A percentile compares a stretch with the other conserved stretches of the same genome.
These are phyloP conservation scores for Naganishia vaughanmartiniae DNA, from an alignment of 768 basidiomycete genomes.

Conservation along the genomic window DNA sequence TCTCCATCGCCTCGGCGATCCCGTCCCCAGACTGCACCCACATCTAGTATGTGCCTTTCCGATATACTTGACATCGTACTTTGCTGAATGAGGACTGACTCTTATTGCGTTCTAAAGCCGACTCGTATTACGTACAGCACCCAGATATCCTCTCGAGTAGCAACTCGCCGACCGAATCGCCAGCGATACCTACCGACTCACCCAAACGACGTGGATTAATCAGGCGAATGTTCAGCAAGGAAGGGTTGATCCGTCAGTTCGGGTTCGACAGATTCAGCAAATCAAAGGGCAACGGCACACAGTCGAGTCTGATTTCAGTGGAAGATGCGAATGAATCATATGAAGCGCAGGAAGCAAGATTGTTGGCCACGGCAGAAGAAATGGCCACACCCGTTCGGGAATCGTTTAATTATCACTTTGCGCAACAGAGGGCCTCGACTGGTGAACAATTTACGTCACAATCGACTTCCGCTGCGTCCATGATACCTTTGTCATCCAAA, in stretches of 20 bases:
- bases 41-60: background rate
- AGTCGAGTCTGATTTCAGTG: background rate
- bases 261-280: background rate
- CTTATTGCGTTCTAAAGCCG: background rate
- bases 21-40: background rate
- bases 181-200: background rate
- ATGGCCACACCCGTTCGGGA: slow-evolving; percentile 5
- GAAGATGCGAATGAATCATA: background rate
- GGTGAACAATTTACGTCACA: background rate
- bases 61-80: too few species aligned
- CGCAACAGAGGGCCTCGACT: background rate
- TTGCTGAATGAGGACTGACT: background rate
- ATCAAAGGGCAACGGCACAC: background rate
- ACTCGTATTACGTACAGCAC: slow-evolving; percentile 4
- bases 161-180: background rate
- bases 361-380: slow-evolving; percentile 10
- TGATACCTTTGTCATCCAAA: background rate
- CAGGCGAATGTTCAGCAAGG: slow-evolving; percentile 10
- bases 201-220: background rate
- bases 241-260: slow-evolving; percentile 1
- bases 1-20: background rate
- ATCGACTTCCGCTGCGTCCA: background rate
- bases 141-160: background rate
- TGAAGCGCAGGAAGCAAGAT: slow-evolving; percentile 5
- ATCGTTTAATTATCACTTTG: background rate